These are phyloP conservation scores for Yamadazyma epiphylla DNA, from an alignment of 1,139 yeast species.

Conservation along the genomic window DNA sequence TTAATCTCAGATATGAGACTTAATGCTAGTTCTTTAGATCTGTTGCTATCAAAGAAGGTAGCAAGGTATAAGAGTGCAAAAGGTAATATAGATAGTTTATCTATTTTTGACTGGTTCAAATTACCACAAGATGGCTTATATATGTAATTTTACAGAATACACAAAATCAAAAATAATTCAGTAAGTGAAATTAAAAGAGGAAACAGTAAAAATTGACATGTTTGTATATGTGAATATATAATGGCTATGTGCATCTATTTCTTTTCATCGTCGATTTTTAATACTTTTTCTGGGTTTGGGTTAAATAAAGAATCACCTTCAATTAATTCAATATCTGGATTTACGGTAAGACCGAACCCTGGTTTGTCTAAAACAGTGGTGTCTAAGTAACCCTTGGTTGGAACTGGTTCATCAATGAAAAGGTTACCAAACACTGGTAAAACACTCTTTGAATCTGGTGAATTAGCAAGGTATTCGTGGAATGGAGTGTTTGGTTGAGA, in stretches of 20 bases:
- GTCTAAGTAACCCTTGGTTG: slow-evolving; percentile 37
- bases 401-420: slow-evolving; percentile 45
- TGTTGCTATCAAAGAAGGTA: slow-evolving; percentile 12
- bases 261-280: slow-evolving; percentile 15
- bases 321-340: slow-evolving; percentile 37
- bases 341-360: slow-evolving; percentile 44
- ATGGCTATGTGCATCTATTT: slow-evolving; percentile 2
- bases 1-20: slow-evolving; percentile 14
- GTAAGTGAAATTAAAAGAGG: too few species aligned
- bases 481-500: slow-evolving; percentile 48
- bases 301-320: slow-evolving; percentile 34
- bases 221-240: too few species aligned
- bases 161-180: too few species aligned
- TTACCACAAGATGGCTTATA: slow-evolving; percentile 6
- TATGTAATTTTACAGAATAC: too few species aligned
- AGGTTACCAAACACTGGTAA: slow-evolving; percentile 45
- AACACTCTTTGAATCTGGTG: slow-evolving; percentile 43
- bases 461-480: slow-evolving; percentile 48
- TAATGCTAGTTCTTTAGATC: slow-evolving; percentile 14
- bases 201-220: too few species aligned
- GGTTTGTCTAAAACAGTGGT: slow-evolving; percentile 39
- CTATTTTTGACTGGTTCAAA: slow-evolving; percentile 16
- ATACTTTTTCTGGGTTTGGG: slow-evolving; percentile 37
- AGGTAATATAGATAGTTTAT: slow-evolving; percentile 11
- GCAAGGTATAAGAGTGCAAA: slow-evolving; percentile 11